phyloP scores from a whole-genome alignment of 441 rosid genomes.

The Mallotus japonicus region DNA sequence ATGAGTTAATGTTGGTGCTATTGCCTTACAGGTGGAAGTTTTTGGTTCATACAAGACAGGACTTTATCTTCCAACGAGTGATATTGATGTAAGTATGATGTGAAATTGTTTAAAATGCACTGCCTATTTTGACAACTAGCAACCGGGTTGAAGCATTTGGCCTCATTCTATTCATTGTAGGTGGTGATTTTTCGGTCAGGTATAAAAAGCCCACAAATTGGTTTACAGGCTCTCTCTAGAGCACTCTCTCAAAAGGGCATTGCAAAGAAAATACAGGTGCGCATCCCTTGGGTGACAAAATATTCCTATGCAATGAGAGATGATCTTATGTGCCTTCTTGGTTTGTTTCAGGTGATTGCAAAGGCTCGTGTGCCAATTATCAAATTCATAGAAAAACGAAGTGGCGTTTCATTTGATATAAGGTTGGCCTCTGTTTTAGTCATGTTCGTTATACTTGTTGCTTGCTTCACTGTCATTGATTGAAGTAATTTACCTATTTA shows the following conservation, averaged over 20 bases:
- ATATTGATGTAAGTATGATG: slow-evolving; percentile 72
- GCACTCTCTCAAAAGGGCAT: slow-evolving; percentile 76
- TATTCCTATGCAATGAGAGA: slow-evolving; percentile 6
- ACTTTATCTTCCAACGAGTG: slow-evolving; percentile 91
- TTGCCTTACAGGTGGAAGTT: slow-evolving; percentile 63
- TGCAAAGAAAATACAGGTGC: slow-evolving; percentile 78
- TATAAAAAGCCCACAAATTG: slow-evolving; percentile 59
- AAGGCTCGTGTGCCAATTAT: slow-evolving; percentile 92
- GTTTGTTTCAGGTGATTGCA: slow-evolving; percentile 65
- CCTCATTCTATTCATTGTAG: slow-evolving; percentile 32
- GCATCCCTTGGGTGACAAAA: slow-evolving; percentile 13
- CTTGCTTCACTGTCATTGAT: neutral
- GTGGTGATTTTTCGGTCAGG: slow-evolving; percentile 81
- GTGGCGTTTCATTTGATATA: slow-evolving; percentile 74
- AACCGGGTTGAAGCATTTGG: slow-evolving; percentile 12
- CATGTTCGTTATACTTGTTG: neutral
- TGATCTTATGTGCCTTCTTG: slow-evolving; percentile 1
- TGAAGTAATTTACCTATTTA: neutral
- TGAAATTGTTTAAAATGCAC: neutral
- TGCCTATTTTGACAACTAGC: slow-evolving; percentile 9
- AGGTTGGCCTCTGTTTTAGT: slow-evolving; percentile 44
- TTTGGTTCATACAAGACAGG: slow-evolving; percentile 87
- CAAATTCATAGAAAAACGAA: slow-evolving; percentile 82
- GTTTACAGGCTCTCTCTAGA: slow-evolving; percentile 74
- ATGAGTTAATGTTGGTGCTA: slow-evolving; percentile 10